These are phyloP conservation scores for Cladosporium sp. DNA, from an alignment of 2,329 filamentous ascomycete species.

Conservation along the genomic window DNA sequence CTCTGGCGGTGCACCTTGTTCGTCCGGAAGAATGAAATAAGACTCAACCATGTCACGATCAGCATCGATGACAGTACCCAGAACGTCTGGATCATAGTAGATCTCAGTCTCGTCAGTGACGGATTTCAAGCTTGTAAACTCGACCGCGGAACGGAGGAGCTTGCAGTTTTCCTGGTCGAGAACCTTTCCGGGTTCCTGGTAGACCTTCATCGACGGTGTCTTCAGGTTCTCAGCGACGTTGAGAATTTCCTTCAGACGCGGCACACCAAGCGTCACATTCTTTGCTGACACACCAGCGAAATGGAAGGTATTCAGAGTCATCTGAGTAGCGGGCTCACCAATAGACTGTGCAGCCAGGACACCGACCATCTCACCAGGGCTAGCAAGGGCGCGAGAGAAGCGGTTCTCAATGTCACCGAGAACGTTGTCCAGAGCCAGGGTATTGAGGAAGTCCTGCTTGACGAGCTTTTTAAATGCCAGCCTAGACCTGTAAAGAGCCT, in stretches of 20 bases:
- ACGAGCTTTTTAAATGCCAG: constrained; percentile 93
- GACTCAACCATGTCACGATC: constrained; percentile 95
- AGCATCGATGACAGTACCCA: constrained; percentile 78
- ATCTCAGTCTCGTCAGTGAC: constrained; percentile 93
- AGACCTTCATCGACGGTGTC: constrained; percentile 95
- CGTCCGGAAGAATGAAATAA: constrained; percentile 91
- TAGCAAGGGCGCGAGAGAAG: constrained; percentile 82
- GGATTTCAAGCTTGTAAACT: constrained; percentile 90
- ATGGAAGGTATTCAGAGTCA: constrained; percentile 99
- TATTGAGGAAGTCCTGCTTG: constrained; percentile 80
- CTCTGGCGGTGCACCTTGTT: constrained; percentile 61
- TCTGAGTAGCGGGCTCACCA: constrained; percentile 96
- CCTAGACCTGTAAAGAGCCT: constrained; percentile 83
- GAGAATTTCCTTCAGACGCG: constrained; percentile 98
- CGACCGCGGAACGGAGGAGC: constrained; percentile 80
- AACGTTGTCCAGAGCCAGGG: constrained; percentile 88
- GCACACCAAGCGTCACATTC: constrained; percentile 98
- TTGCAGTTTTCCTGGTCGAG: constrained; percentile 79
- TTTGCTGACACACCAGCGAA: constrained; percentile 99
- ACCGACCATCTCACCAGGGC: constrained; percentile 97
- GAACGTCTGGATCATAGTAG: constrained; percentile 92
- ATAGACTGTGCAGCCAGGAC: constrained; percentile 97
- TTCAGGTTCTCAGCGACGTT: constrained; percentile 98
- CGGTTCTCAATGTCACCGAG: constrained; percentile 86
- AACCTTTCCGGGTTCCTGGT: constrained; percentile 63